Evolutionary conservation across 164 flowering plant species (phyloP).

Genomic region (Malania oleifera): DNA sequence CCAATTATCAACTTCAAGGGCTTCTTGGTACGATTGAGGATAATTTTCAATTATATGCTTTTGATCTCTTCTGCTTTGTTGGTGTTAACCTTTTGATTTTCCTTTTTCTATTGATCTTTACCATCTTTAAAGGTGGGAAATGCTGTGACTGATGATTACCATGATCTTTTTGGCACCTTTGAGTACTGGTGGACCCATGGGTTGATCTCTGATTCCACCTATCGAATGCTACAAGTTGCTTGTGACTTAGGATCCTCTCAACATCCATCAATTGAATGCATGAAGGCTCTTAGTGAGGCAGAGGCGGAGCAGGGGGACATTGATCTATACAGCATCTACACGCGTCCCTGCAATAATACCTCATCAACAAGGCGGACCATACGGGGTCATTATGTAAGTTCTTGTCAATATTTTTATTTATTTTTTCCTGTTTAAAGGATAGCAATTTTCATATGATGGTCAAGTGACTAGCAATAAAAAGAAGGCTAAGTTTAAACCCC

Average conservation of each 20-base stretch:
- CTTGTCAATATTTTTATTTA: not conserved
- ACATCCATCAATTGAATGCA: slow-evolving; percentile 76
- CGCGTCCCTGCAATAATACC: slow-evolving; percentile 62
- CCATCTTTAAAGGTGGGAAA: slow-evolving; percentile 72
- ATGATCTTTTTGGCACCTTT: slow-evolving; percentile 86
- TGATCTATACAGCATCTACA: slow-evolving; percentile 89
- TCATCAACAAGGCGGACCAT: slow-evolving; percentile 45
- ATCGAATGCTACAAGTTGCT: slow-evolving; percentile 34
- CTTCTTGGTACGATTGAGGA: slow-evolving; percentile 53
- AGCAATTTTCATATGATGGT: no score
- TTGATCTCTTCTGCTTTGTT: not conserved
- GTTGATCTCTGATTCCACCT: slow-evolving; percentile 86
- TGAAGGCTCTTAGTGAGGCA: slow-evolving; percentile 49
- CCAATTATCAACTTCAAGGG: slow-evolving; percentile 83
- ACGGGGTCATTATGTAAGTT: slow-evolving; percentile 82
- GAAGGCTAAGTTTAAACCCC: no score
- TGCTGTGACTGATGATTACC: slow-evolving; percentile 91
- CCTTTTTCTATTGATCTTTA: not conserved
- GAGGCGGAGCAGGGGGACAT: slow-evolving; percentile 72
- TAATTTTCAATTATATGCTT: not conserved
- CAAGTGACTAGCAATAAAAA: no score
- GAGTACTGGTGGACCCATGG: slow-evolving; percentile 99
- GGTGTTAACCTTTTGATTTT: not conserved
- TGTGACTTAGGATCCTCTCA: slow-evolving; percentile 56
- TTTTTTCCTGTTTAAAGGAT: no score